phyloP scores from a whole-genome alignment of 441 rosid genomes.

The Rhodomyrtus psidioides region DNA sequence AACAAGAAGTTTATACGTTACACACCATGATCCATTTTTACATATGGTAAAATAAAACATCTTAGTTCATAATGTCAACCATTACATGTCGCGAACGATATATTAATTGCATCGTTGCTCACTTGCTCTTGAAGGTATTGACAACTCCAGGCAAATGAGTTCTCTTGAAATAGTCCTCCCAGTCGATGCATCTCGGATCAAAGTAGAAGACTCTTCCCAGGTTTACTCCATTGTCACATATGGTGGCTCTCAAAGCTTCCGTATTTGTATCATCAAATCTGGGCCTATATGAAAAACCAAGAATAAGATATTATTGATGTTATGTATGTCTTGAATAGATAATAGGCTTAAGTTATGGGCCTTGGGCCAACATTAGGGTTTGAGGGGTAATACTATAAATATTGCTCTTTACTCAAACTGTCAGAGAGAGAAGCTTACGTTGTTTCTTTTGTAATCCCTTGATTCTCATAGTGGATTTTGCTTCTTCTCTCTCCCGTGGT shows the following conservation, averaged over 20 bases:
- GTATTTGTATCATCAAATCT: neutral
- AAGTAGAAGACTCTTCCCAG: neutral
- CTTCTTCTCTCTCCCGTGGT: too few relatives aligned
- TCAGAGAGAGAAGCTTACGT: too few relatives aligned
- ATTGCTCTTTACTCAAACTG: too few relatives aligned
- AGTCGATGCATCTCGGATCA: neutral
- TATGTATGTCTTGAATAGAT: too few relatives aligned
- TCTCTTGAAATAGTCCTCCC: neutral
- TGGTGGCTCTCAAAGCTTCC: neutral
- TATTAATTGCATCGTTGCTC: neutral
- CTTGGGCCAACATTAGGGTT: too few relatives aligned
- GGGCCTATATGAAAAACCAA: neutral
- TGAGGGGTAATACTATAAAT: too few relatives aligned
- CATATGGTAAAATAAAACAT: neutral
- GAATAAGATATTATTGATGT: neutral
- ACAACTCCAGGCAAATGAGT: neutral
- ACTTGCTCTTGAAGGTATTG: neutral
- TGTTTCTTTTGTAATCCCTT: too few relatives aligned
- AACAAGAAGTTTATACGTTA: neutral
- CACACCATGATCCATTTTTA: neutral
- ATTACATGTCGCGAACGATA: neutral
- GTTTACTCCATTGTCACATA: neutral
- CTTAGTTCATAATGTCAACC: neutral
- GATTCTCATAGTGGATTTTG: too few relatives aligned
- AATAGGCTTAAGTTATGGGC: too few relatives aligned